Percentiles rank a stretch among this genome's conserved stretches.
These are phyloP conservation scores for Lasiodiplodia citricola DNA, from an alignment of 2,329 filamentous ascomycete genomes.

Conservation along the genomic window DNA sequence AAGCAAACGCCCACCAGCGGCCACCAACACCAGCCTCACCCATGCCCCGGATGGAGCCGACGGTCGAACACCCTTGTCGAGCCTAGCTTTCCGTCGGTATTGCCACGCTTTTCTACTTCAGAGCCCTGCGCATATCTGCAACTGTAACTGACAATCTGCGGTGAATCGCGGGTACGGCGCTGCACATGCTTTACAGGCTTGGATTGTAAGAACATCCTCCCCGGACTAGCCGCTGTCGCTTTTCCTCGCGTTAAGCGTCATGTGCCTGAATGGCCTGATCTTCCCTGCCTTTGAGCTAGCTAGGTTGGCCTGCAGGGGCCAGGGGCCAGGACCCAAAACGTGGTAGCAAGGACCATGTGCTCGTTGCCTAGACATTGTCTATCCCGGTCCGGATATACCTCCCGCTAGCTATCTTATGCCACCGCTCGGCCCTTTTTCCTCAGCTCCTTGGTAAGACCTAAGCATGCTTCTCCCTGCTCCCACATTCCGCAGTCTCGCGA, in stretches of 20 bases:
- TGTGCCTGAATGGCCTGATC: not conserved
- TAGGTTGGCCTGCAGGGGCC: conserved; percentile 7
- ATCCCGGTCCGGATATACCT: not conserved
- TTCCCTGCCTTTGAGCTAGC: not conserved
- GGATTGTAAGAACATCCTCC: not conserved
- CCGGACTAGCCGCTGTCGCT: conserved; percentile 1
- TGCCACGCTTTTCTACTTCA: not conserved
- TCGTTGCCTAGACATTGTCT: not conserved
- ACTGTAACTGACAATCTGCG: not conserved
- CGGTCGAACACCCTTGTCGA: conserved; percentile 7
- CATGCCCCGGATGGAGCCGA: not conserved
- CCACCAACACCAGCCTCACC: not conserved
- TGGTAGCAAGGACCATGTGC: not conserved
- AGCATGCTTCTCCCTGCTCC: conserved; percentile 8
- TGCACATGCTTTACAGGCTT: not conserved
- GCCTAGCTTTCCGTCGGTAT: not conserved
- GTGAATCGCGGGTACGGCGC: not conserved
- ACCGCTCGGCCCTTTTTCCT: conserved; percentile 8
- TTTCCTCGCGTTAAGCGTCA: not conserved
- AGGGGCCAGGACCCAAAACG: not conserved
- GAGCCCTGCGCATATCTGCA: not conserved
- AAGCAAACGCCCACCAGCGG: not conserved
- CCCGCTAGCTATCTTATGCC: conserved; percentile 1
- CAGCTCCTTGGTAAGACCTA: conserved; percentile 5
- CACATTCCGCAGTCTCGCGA: not conserved